Evolutionary conservation across 2,329 filamentous ascomycete genomes (phyloP).

Genomic region (Fusarium redolens): DNA sequence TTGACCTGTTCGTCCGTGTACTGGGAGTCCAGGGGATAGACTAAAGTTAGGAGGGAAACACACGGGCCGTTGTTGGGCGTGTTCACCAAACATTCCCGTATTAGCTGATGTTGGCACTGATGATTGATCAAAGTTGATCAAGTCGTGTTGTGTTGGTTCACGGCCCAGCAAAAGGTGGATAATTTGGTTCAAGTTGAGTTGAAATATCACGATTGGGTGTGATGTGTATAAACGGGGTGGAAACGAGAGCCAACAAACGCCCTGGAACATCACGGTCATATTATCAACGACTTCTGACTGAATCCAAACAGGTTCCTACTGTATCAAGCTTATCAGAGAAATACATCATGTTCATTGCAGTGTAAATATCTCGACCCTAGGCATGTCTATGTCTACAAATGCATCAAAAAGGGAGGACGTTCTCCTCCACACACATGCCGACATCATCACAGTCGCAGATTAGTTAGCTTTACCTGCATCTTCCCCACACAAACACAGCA

Average conservation of each 20-base stretch:
- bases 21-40: conserved; percentile 18
- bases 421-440: conserved; percentile 33
- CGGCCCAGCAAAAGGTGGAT: conserved; percentile 8
- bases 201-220: conserved; percentile 3
- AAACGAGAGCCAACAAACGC: conserved; percentile 1
- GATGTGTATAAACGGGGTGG: not conserved
- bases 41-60: conserved; percentile 19
- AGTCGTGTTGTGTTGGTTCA: conserved; percentile 5
- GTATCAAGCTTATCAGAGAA: not conserved
- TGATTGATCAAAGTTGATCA: conserved; percentile 12
- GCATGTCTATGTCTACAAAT: not conserved
- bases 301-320: not conserved
- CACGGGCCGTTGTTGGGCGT: conserved; percentile 39
- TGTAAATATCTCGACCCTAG: not conserved
- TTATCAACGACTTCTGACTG: too few relatives aligned
- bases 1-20: conserved; percentile 17
- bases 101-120: conserved; percentile 16
- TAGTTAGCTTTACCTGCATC: conserved; percentile 26
- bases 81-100: conserved; percentile 14
- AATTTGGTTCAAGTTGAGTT: conserved; percentile 22
- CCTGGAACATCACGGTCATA: not conserved
- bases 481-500: conserved; percentile 24
- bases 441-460: conserved; percentile 12
- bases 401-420: conserved; percentile 20
- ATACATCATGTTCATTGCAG: not conserved